Evolutionary conservation across 2,329 filamentous ascomycete genomes (phyloP), one percentile per base, ranked within the genome.

Genomic region (Ceratocystis huliohia): DNA sequence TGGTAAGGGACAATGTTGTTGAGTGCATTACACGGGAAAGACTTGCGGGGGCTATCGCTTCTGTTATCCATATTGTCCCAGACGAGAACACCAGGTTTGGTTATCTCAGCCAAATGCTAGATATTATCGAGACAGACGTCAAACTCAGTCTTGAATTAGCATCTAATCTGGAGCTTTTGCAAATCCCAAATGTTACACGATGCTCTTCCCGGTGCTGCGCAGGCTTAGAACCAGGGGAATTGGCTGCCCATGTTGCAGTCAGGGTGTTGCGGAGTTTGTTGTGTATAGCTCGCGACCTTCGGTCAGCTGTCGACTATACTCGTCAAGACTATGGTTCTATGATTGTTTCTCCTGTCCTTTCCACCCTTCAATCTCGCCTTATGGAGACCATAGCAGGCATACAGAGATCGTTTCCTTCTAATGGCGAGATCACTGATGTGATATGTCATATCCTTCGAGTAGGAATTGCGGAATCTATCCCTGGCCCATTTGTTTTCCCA

Each of bases 401-500:
- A 3, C 80, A 82, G 68, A 69, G 72, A 2, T 72, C 82, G 0
- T 86, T 91, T 59, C 80, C 78, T 2, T 76, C 75, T 1, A 84
- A 82, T 67, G 81, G 84, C 25, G 89, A 92, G 70, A 81, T 90
- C 10, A 81, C 88, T 25, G 88, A 92, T 71, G 80, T 84, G 3
- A 84, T 87, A 44, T 94, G 89, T 75, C 81, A 80, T 67, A 83
- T 92, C 61, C 79, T 93, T 63, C 84, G 86, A 50, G 82, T 85
- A 22, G 90, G 90, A 0, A 92, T 92, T 71, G 86, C 86, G 0
- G 90, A 95, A 74, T 82, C 80, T 0, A 82, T 85, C 30, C 83
- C 87, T 2, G 89, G 89, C 0, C 88, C 89, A 0, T 93, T 94
- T 71, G 88, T 92, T 7, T 84, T 95, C 68, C 81, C 86, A 2